Evolutionary conservation across 108 stramenopile genomes (phyloP), one percentile per base, ranked within the genome.

Genomic region (Cyclotella choctawhatcheeana): DNA sequence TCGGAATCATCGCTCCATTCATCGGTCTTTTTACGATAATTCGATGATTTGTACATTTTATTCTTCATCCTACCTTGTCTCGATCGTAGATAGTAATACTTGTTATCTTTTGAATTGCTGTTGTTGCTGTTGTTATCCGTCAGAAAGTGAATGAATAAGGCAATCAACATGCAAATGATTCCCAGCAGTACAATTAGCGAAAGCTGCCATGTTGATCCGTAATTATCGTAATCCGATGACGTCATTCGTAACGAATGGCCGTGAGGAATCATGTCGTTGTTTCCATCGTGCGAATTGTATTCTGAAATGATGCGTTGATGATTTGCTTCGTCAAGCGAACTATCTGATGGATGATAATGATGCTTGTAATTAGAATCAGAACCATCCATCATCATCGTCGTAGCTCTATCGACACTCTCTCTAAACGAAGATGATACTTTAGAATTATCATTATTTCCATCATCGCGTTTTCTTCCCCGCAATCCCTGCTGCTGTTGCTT

Each of bases 1-100:
- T 81, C 82, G 69, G 86, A 82, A 43, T 89, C 88, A 58, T 89
- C 88, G 64, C 88, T 85, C 86, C 86, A 89, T 51, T 85, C 84
- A 61, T 89, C 89, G 6, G 85, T 89, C 63, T 89, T 89, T 71
- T 89, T 89, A 40, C 82, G 43, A 69, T 69, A 58, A 48, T 61
- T 69, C 20, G 68, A 55, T 50, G 50, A 37, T 35, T 37, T 22
- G 44, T 53, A 71, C 4, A 40, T 18, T 37, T 33, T 30, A 33
- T 71, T 71, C 56, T 71, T 71, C 58, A 55, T 77, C 18, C 50
- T 58, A 17, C 27, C 27, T 53, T 12, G 37, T 40, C 6, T 40
- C 37, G 37, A 12, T 12, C 8, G 37, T 48, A n/a, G 47, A 48
- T 48, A 4, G 47, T n/a, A n/a, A n/a, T 10, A 48, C 16, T 40